Evolutionary conservation across 768 basidiomycete genomes (phyloP), one percentile per base, ranked within the genome.

Genomic region (Galerina marginata): DNA sequence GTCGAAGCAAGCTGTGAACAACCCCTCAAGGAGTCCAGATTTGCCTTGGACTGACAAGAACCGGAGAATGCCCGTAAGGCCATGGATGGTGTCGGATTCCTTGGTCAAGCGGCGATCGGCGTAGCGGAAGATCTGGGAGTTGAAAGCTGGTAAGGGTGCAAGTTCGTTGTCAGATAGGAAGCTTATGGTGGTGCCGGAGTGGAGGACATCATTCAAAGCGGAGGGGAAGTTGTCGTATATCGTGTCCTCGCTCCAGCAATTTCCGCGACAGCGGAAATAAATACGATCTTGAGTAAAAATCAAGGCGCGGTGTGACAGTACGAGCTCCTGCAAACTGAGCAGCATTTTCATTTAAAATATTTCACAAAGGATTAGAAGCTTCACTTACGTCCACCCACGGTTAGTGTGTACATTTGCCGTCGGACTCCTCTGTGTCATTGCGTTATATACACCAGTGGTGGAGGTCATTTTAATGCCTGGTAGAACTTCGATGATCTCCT

Each of bases 151-250:
- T 6, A 55, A 14, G 9, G 54, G 40, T 14, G 26, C 43, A 9
- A 9, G 20, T 26, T 14, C 42, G 2, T 15, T 2, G 11, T 55
- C 54, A 29, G 39, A 12, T 12, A 45, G 42, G 43, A 55, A 55
- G 9, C 10, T 10, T 23, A 55, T 55, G 12, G 9, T 23, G n/a
- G 15, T 44, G 26, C 54, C 54, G 9, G 40, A 43, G 14, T 43
- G 40, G 14, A 55, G 54, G 12, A 43, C 25, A 16, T 43, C 26
- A 14, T 55, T 55, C 2, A 43, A 7, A 9, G 39, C 2, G 4
- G 23, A 5, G 23, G 54, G 54, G 25, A 55, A 55, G 42, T 55
- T 55, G 54, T 55, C 54, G 42, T 43, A 55, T 26, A 55, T 55
- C 15, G 54, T 55, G 39, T 55, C 54, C 15, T 55, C 54, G 54